Conservation (phyloP, 805 yeast species). For the Pichia nakasei region DNA sequence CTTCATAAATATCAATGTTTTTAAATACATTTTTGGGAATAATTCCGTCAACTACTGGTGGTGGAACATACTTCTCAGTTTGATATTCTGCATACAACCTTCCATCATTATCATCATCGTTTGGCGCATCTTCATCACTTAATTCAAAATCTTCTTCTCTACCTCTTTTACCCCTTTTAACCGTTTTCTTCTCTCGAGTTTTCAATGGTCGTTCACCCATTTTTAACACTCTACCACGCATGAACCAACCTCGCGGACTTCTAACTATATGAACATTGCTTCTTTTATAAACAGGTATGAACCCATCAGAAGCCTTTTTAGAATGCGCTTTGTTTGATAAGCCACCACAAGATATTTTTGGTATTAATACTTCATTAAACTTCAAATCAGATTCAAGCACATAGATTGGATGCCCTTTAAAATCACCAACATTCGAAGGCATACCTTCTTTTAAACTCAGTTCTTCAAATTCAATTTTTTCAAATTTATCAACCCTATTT, state of each 20-base stretch:
- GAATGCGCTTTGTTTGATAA: conserved; percentile 37
- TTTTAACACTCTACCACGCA: conserved; percentile 66
- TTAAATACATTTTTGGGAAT: conserved; percentile 74
- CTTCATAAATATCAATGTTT: conserved; percentile 71
- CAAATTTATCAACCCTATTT: conserved; percentile 40
- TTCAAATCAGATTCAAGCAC: conserved; percentile 69
- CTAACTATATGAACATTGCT: conserved; percentile 52
- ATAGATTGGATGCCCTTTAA: conserved; percentile 79
- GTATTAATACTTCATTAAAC: conserved; percentile 62
- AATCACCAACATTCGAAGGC: conserved; percentile 77
- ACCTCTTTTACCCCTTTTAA: conserved; percentile 12
- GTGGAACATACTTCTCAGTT: conserved; percentile 64
- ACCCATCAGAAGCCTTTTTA: conserved; percentile 26
- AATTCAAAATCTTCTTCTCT: conserved; percentile 21
- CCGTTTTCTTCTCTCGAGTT: conserved; percentile 24
- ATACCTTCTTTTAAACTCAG: conserved; percentile 72
- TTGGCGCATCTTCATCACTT: conserved; percentile 12
- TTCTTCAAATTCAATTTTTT: conserved; percentile 50
- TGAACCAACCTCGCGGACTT: conserved; percentile 81
- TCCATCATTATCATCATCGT: conserved; percentile 41
- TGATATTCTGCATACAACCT: conserved; percentile 72
- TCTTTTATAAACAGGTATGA: conserved; percentile 60
- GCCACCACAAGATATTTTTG: conserved; percentile 68
- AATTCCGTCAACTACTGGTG: conserved; percentile 53
- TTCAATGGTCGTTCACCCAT: conserved; percentile 62